Percentiles rank a stretch among this genome's conserved stretches.
Evolutionary conservation across 306 rosid species (phyloP).

Genomic region (Nissolia schottii): DNA sequence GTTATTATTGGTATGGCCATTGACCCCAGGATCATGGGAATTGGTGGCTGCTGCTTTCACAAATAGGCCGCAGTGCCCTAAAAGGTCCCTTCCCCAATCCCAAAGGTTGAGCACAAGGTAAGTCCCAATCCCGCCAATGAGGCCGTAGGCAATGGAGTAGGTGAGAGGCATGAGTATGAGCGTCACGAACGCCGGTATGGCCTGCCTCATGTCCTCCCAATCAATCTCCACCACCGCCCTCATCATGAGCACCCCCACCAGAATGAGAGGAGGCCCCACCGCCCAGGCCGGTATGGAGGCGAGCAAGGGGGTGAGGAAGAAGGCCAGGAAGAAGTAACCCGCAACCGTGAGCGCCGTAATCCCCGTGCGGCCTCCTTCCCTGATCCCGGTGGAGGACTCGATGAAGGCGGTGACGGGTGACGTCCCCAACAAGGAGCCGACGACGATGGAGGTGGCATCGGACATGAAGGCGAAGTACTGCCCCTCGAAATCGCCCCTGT

Average conservation of each 20-base stretch:
- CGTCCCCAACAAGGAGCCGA: slow-evolving; percentile 78
- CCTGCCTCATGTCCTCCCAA: slow-evolving; percentile 92
- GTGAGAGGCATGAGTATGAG: slow-evolving; percentile 82
- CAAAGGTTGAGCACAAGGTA: slow-evolving; percentile 58
- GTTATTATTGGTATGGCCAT: slow-evolving; percentile 24
- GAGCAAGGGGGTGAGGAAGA: slow-evolving; percentile 87
- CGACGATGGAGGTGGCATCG: slow-evolving; percentile 87
- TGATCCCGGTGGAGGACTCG: slow-evolving; percentile 87
- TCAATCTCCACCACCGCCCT: slow-evolving; percentile 82
- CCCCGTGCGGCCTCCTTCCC: slow-evolving; percentile 96
- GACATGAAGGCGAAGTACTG: slow-evolving; percentile 98
- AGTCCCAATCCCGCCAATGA: slow-evolving; percentile 90
- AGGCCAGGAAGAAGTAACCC: slow-evolving; percentile 59
- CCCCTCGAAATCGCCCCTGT: slow-evolving; percentile 71
- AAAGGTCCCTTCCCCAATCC: slow-evolving; percentile 55
- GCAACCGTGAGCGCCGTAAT: slow-evolving; percentile 79
- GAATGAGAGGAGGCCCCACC: slow-evolving; percentile 93
- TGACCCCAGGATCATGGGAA: slow-evolving; percentile 18
- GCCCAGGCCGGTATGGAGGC: slow-evolving; percentile 99
- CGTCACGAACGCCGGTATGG: slow-evolving; percentile 90
- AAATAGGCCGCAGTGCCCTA: slow-evolving; percentile 28
- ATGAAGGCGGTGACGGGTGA: slow-evolving; percentile 89
- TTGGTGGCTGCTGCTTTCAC: not conserved
- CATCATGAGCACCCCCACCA: slow-evolving; percentile 98
- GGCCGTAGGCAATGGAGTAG: slow-evolving; percentile 81